A percentile compares a stretch with the other conserved stretches of the same genome.
Evolutionary conservation across 2,329 filamentous ascomycete species (phyloP).

Genomic region (Calycina marina): DNA sequence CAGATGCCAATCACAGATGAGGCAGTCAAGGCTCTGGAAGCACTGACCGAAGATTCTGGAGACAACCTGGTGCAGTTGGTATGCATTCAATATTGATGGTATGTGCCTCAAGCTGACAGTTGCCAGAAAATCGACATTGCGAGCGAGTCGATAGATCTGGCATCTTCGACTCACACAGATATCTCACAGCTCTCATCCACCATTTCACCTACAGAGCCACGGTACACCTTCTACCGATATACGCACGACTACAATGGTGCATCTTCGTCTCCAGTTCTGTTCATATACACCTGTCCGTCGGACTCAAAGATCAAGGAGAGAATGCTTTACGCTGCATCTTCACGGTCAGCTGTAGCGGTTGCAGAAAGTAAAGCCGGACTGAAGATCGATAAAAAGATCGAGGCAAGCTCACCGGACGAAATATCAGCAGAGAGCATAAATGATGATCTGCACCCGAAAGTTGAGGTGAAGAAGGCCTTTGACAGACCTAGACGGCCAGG

Average conservation of each 20-base stretch:
- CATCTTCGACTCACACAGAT: constrained; percentile 33
- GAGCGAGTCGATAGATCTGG: constrained; percentile 55
- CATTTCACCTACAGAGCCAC: constrained; percentile 55
- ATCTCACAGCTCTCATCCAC: constrained; percentile 40
- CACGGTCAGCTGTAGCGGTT: constrained; percentile 48
- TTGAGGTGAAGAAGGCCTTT: constrained; percentile 53
- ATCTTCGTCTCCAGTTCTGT: constrained; percentile 47
- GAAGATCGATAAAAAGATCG: constrained; percentile 54
- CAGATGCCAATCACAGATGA: constrained; percentile 40
- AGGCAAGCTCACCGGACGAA: constrained; percentile 53
- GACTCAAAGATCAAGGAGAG: constrained; percentile 64
- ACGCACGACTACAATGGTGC: constrained; percentile 38
- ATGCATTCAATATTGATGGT: constrained; percentile 18
- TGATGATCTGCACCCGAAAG: constrained; percentile 53
- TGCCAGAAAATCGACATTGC: constrained; percentile 57
- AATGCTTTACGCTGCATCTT: constrained; percentile 70
- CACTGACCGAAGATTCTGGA: constrained; percentile 35
- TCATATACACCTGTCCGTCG: constrained; percentile 70
- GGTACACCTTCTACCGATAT: constrained; percentile 67
- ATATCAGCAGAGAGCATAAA: constrained; percentile 51
- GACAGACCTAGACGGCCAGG: constrained; percentile 69
- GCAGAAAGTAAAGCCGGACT: constrained; percentile 53
- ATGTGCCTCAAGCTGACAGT: too few species aligned
- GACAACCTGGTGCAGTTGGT: constrained; percentile 50
- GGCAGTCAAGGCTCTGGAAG: constrained; percentile 48